Percentiles rank a stretch among this genome's conserved stretches.
These are phyloP conservation scores for Tardiomyces blankii DNA, from an alignment of 1,139 yeast species.

Conservation along the genomic window DNA sequence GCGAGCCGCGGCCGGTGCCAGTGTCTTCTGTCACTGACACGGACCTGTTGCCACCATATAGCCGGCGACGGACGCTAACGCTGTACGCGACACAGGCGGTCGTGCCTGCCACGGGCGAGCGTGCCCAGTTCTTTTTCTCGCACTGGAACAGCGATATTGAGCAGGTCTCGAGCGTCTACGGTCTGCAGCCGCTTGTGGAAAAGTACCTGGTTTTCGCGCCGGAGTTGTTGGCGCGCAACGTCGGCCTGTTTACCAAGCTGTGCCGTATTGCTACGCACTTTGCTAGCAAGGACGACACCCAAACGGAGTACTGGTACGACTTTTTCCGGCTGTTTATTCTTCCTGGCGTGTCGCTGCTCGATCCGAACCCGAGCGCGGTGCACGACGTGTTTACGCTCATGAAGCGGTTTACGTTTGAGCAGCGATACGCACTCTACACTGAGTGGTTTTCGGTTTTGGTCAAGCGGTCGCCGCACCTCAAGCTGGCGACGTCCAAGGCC, in stretches of 20 bases:
- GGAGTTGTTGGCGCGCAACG: slow-evolving; percentile 40
- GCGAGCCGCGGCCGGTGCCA: slow-evolving; percentile 9
- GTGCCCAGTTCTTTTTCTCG: slow-evolving; percentile 37
- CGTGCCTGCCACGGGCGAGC: neutral
- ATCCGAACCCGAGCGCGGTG: slow-evolving; percentile 50
- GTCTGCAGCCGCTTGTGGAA: slow-evolving; percentile 36
- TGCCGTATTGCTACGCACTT: slow-evolving; percentile 46
- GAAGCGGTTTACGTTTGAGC: slow-evolving; percentile 43
- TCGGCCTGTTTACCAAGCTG: slow-evolving; percentile 43
- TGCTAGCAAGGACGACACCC: slow-evolving; percentile 4
- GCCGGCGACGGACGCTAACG: neutral
- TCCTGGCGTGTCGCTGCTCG: slow-evolving; percentile 53
- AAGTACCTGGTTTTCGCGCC: slow-evolving; percentile 47
- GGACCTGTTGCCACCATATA: slow-evolving; percentile 6
- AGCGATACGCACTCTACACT: slow-evolving; percentile 72
- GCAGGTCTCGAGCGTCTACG: slow-evolving; percentile 29
- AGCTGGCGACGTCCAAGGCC: slow-evolving; percentile 54
- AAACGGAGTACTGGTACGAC: slow-evolving; percentile 7
- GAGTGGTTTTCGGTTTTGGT: slow-evolving; percentile 52
- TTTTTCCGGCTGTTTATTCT: slow-evolving; percentile 48
- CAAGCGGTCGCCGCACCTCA: slow-evolving; percentile 47
- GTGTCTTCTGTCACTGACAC: slow-evolving; percentile 9
- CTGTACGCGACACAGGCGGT: neutral
- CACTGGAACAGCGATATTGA: slow-evolving; percentile 41
- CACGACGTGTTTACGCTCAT: slow-evolving; percentile 51